Base-by-base conservation (phyloP, 306 rosid species). In the Lathyrus sativus region DNA sequence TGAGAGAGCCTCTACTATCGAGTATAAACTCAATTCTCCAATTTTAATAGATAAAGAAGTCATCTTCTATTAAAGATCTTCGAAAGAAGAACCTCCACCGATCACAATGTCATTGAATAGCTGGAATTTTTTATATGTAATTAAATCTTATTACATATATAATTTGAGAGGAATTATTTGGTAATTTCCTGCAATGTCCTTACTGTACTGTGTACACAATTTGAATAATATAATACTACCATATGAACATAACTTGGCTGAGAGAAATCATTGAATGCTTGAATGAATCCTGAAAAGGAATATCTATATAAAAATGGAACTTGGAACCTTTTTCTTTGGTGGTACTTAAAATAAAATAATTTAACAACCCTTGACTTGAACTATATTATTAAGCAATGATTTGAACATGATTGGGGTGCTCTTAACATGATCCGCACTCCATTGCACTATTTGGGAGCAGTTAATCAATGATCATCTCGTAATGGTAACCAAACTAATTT, bases 401-500 rank as follows among this genome's bases (percentile, higher is more conserved):
- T 60, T 33, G 60, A 58, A 31, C 33, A 74, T 74, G 53, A 71
- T 56, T 74, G 45, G 57, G 67, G 51, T 15, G 37, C 69, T 65
- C 73, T 48, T 64, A 76, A 76, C 79, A 74, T 76, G 86, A 82
- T 76, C 77, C 72, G 70, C 81, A 76, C 77, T 83, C 72, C 22
- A 19, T 51, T 82, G 77, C 84, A 72, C 74, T 35, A 19, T 72
- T 53, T 48, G 56, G 59, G 74, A 76, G 68, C 54, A 44, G 38
- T 74, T 72, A 2, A 49, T 54, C 38, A 64, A 62, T 67, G 22
- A 71, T 65, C 14, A 74, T 39, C 35, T 70, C 51, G 44, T 67
- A 74, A 50, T 70, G 37, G 19, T 15, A 12, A 28, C 4, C 75
- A 50, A 60, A 24, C 22, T 14, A 15, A 46, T 7, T 50, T 19